phyloP scores from a whole-genome alignment of 2,329 filamentous ascomycete genomes.

The Pseudocercospora pini-densiflorae region DNA sequence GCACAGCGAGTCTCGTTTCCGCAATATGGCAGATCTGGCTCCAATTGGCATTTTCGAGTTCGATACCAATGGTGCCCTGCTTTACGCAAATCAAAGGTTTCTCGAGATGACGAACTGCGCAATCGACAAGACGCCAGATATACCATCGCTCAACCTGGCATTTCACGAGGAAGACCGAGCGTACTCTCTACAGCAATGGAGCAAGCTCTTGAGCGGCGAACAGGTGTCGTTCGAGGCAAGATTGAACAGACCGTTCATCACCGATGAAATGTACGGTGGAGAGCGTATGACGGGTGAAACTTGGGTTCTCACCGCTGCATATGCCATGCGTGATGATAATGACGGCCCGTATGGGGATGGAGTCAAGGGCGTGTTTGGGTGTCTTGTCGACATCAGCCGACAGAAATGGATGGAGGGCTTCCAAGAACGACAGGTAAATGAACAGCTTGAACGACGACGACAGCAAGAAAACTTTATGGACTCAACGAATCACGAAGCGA shows the following conservation, averaged over 20 bases:
- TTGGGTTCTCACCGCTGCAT: slow-evolving; percentile 17
- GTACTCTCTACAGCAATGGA: slow-evolving; percentile 21
- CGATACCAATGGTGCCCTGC: slow-evolving; percentile 37
- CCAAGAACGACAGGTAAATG: slow-evolving; percentile 43
- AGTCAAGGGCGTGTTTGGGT: slow-evolving; percentile 44
- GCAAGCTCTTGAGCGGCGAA: slow-evolving; percentile 18
- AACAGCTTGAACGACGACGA: slow-evolving; percentile 43
- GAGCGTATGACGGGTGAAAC: slow-evolving; percentile 18
- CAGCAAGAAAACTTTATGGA: slow-evolving; percentile 39
- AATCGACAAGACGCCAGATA: not conserved
- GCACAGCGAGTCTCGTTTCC: slow-evolving; percentile 40
- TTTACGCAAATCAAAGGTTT: slow-evolving; percentile 45
- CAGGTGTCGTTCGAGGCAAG: slow-evolving; percentile 38
- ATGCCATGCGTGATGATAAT: slow-evolving; percentile 16
- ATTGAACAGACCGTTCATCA: slow-evolving; percentile 13
- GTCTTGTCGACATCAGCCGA: slow-evolving; percentile 45
- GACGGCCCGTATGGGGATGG: not conserved
- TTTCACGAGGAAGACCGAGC: slow-evolving; percentile 24
- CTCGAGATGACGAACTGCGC: slow-evolving; percentile 36
- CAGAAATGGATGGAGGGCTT: slow-evolving; percentile 46
- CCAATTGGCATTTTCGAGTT: slow-evolving; percentile 46
- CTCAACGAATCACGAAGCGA: slow-evolving; percentile 46
- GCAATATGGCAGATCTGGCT: slow-evolving; percentile 43
- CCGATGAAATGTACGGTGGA: slow-evolving; percentile 17
- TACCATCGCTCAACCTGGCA: slow-evolving; percentile 20